Evolutionary conservation across 2,329 filamentous ascomycete species (phyloP).

Genomic region (Raffaelea albimanens): DNA sequence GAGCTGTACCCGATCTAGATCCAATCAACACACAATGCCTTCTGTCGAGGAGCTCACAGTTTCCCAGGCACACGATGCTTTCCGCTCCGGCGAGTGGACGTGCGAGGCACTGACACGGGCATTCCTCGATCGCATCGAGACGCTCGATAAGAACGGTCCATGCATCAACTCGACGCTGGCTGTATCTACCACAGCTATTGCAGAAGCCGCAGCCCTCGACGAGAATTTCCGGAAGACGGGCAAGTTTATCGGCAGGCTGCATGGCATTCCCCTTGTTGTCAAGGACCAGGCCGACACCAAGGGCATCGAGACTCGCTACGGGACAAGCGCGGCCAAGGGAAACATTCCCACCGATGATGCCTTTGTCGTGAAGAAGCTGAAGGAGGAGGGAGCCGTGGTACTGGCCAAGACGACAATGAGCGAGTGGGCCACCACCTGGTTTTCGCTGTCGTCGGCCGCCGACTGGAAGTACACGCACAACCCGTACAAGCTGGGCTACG

Average conservation of each 20-base stretch:
- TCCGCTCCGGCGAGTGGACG: slow-evolving; percentile 9
- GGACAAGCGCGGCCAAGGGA: slow-evolving; percentile 7
- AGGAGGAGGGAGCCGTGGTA: slow-evolving; percentile 14
- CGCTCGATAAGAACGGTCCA: slow-evolving; percentile 13
- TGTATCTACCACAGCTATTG: slow-evolving; percentile 11
- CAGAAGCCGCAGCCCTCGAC: slow-evolving; percentile 13
- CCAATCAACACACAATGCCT: slow-evolving; percentile 12
- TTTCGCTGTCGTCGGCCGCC: slow-evolving; percentile 9
- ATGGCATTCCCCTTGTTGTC: slow-evolving; percentile 14
- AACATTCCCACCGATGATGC: slow-evolving; percentile 14
- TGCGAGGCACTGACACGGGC: background rate
- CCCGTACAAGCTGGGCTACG: slow-evolving; percentile 13
- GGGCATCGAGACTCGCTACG: slow-evolving; percentile 14
- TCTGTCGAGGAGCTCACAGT: slow-evolving; percentile 12
- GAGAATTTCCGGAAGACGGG: slow-evolving; percentile 7
- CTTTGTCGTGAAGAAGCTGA: slow-evolving; percentile 12
- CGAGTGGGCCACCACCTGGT: slow-evolving; percentile 15
- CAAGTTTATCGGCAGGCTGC: slow-evolving; percentile 12
- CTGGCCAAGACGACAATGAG: slow-evolving; percentile 15
- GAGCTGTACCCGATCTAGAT: too few species aligned
- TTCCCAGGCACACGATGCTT: slow-evolving; percentile 11
- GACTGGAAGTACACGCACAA: slow-evolving; percentile 14
- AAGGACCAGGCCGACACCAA: slow-evolving; percentile 15
- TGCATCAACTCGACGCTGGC: slow-evolving; percentile 14
- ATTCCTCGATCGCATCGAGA: slow-evolving; percentile 7